Evolutionary conservation across 2,329 filamentous ascomycete genomes (phyloP), one percentile per base, ranked within the genome.

Genomic region (Aspergillus thermomutatus): DNA sequence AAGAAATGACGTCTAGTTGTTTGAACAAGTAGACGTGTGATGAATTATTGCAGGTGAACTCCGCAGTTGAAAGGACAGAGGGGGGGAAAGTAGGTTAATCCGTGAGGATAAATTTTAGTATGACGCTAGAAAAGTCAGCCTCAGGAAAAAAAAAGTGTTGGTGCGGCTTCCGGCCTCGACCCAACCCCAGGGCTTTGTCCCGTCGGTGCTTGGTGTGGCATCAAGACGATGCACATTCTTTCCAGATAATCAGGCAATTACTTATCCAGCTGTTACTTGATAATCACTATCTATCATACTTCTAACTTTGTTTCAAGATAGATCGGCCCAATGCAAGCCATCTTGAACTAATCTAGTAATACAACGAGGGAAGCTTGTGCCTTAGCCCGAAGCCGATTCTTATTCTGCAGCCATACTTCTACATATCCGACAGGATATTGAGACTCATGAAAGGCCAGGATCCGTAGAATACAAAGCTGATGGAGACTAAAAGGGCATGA

Each of bases 41-140:
- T 60, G 50, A 45, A 57, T 55, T 48, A 23, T 57, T 66, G 62
- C 61, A 63, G 60, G 58, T 60, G 54, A 65, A 59, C 64, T 64
- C 57, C 57, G 61, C 62, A 64, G 61, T 66, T 60, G 63, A 63
- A 61, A 61, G 61, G 48, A 52, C 40, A 47, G 53, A 28, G 61
- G 62, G 60, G 60, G 69, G 65, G 63, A 68, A 69, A 67, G 65
- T 67, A 62, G 67, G 69, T 70, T 70, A 72, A 71, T 71, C 66
- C 69, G 69, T 67, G 65, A 69, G 63, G 70, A 73, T 72, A 72
- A 74, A 68, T 73, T 74, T 74, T 74, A 74, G 72, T 73, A 71
- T 71, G 70, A 68, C 71, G 70, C 71, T 74, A 73, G 70, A 71
- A 72, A 72, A 71, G 69, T 73, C 69, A 72, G 66, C 70, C 69